Evolutionary conservation across 805 yeast species (phyloP), one percentile per base, ranked within the genome.

Genomic region (Yamadazyma kitorensis): DNA sequence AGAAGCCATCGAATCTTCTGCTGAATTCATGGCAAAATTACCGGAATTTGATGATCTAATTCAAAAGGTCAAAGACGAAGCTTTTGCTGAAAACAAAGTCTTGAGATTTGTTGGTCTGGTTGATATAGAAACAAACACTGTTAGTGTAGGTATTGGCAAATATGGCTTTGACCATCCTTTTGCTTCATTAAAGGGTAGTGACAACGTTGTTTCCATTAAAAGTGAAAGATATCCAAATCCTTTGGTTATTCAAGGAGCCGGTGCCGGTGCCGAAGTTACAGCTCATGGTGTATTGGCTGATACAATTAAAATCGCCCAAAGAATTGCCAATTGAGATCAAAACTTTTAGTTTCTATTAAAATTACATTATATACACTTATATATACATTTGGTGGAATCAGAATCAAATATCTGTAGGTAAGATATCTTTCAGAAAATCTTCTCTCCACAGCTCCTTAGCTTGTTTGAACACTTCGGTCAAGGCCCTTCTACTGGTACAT

Each of bases 161-260:
- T 93, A 88, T 62, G 86, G 80, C 37, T 71, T 74, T 37, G 82
- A 91, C 50, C 98, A 93, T 60, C 98, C 98, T 36, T 93, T 93
- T 57, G 98, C 98, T 26, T 73, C 95, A 9, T 75, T 93, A 58
- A 84, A 86, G 69, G 98, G 98, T 33, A 86, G 96, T 42, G 98
- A 93, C 60, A 93, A 93, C 56, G 96, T 93, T 40, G 82, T 93
- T 42, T 81, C 97, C 15, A 84, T 93, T 67, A 82, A 80, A 60
- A 83, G 97, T 20, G 80, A 86, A 58, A 84, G 99, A 68, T 93
- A 93, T 64, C 76, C 82, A 25, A 87, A 86, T 64, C 98, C 98
- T 34, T 73, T 93, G 58, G 82, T 93, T 43, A 76, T 93, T 51
- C 98, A 93, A 73, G 99, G 99, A 65, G 98, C 99, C 20, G 99